Evolutionary conservation across 495 filamentous ascomycete genomes (phyloP), one percentile per base, ranked within the genome.

Genomic region (Neurospora discreta): DNA sequence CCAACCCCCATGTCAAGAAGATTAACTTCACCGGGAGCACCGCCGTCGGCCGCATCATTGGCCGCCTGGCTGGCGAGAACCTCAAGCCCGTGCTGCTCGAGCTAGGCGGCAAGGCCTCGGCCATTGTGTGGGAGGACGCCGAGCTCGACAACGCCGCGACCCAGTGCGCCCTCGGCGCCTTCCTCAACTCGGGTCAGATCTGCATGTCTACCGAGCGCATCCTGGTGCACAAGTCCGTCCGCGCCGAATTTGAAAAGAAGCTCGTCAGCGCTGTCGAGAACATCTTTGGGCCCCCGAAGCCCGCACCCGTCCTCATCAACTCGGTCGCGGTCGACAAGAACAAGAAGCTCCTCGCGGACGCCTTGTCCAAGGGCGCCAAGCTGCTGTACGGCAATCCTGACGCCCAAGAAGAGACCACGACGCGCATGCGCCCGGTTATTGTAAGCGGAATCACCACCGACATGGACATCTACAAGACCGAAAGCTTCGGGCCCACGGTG

Each of bases 151-250:
- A 82, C 41, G 90, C 90, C 2, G 90, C 89, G 0, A 60, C 77
- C 36, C 79, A 83, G 68, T 86, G 85, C 75, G 82, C 83, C 0
- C 70, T 84, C 5, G 88, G 88, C 3, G 82, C 87, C 5, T 87
- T 89, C 78, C 70, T 87, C 52, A 84, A 87, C 76, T 78, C 87
- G 30, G 94, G 94, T 1, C 94, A 98, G 84, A 88, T 96, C 68
- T 98, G 94, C 84, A 95, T 98, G 94, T 87, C 89, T 3, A 97
- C 93, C 0, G 94, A 97, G 82, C 89, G 91, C 36, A 92, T 98
- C 77, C 81, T 97, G 26, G 92, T 97, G 30, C 91, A 96, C 77
- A 87, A 87, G 43, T 84, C 85, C 18, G 80, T 97, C 70, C 86
- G 86, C 36, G 84, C 85, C 13, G 78, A 87, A 67, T 98, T 97